Evolutionary conservation across 306 rosid species (phyloP).

Genomic region (Prinsepia uniflora): DNA sequence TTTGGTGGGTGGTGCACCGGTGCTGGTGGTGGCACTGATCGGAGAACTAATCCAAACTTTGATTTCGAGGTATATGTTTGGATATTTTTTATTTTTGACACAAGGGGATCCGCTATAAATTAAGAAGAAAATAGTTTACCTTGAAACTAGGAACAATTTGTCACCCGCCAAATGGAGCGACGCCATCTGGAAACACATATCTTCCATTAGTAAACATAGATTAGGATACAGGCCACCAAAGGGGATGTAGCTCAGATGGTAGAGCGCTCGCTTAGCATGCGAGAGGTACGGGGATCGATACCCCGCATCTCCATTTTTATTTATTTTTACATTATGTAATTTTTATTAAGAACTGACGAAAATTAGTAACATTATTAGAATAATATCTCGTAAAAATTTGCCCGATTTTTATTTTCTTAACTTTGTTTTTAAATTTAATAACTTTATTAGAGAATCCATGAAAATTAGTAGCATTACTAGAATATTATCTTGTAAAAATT

Average conservation of each 20-base stretch:
- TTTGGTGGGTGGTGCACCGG: not conserved
- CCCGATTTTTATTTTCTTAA: no score
- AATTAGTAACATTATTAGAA: no score
- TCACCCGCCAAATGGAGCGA: not conserved
- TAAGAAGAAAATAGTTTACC: not conserved
- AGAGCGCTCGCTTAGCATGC: constrained; percentile 98
- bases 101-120: not conserved
- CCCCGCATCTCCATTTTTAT: constrained; percentile 78
- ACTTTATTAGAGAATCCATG: no score
- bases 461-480: no score
- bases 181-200: not conserved
- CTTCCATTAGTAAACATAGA: no score
- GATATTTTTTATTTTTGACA: not conserved
- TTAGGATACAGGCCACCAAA: no score
- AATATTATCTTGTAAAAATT: no score
- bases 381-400: no score
- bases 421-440: no score
- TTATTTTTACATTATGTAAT: no score
- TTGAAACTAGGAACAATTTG: not conserved
- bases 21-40: not conserved
- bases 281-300: constrained; percentile 91
- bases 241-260: constrained; percentile 99
- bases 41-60: not conserved
- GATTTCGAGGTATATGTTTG: not conserved
- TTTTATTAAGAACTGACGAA: no score